Evolutionary conservation across 257 asterid species (phyloP), one percentile per base, ranked within the genome.

Genomic region (Penstemon davidsonii): DNA sequence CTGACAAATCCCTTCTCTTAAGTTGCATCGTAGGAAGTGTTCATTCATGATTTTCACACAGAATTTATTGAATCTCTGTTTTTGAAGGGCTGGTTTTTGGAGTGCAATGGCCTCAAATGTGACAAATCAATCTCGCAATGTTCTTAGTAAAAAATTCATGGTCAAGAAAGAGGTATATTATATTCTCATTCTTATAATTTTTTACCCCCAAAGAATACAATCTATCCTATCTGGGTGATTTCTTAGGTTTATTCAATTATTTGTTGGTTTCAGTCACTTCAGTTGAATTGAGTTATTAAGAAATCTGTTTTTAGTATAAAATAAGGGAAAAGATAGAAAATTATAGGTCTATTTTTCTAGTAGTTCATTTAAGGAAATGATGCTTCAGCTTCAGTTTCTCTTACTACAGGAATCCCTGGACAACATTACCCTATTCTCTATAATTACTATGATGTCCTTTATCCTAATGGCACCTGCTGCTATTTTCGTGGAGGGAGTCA

Each of bases 31-130:
- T 52, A 62, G 10, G 60, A 18, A 42, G 10, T 65, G 37, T 37
- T 51, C 36, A 53, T 60, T 70, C 64, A 52, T 47, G 49, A 65
- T 64, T 43, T 64, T 49, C 65, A 46, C 51, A 51, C 70, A 56
- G 58, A 66, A 41, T 36, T 64, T 62, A 46, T 60, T 53, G 13
- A 15, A 18, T 49, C 37, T 71, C 58, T 65, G 58, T 75, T 75
- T 63, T 66, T 72, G 56, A 76, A 90, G 98, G 98, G 86, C 87
- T 76, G 98, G 97, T 12, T 90, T 92, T 72, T 90, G 92, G 98
- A 90, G 96, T 76, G 98, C 97, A 7, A 93, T 93, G 98, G 98
- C 97, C 79, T 93, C 98, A 66, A 93, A 93, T 83, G 78, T 90
- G 83, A 86, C 96, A 19, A 90, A 93, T 73, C 98, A 93, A 75